phyloP scores from a whole-genome alignment of 2,329 filamentous ascomycete genomes.

The Sclerotinia minor region DNA sequence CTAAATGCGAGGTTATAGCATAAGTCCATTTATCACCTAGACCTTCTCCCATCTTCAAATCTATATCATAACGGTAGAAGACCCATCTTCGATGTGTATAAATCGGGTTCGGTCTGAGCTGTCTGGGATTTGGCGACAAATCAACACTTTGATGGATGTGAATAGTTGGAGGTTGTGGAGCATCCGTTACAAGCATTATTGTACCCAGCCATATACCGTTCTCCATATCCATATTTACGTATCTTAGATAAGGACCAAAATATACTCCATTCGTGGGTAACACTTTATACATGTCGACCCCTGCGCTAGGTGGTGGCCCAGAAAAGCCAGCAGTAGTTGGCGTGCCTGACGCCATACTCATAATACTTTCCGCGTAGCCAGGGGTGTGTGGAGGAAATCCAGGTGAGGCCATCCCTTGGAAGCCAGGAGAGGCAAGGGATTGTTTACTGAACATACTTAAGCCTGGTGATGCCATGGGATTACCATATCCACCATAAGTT shows the following conservation, averaged over 20 bases:
- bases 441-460: conserved; percentile 56
- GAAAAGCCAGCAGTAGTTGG: conserved; percentile 81
- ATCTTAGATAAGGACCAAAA: conserved; percentile 93
- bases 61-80: conserved; percentile 93
- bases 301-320: conserved; percentile 82
- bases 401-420: conserved; percentile 20
- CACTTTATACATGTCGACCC: conserved; percentile 92
- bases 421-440: conserved; percentile 53
- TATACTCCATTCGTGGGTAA: conserved; percentile 95
- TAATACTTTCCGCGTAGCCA: conserved; percentile 81
- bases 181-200: conserved; percentile 89
- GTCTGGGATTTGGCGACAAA: conserved; percentile 86
- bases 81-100: conserved; percentile 90
- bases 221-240: conserved; percentile 96
- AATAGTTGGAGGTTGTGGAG: conserved; percentile 89
- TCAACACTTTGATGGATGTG: conserved; percentile 90
- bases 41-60: conserved; percentile 83
- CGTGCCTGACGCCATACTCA: conserved; percentile 74
- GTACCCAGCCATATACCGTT: conserved; percentile 89
- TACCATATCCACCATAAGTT: conserved; percentile 55
- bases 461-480: conserved; percentile 69
- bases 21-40: conserved; percentile 91
- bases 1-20: conserved; percentile 92
- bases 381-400: conserved; percentile 78
- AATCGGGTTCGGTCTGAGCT: conserved; percentile 79